Base-by-base conservation (phyloP, 495 filamentous ascomycete species). In the Penicillium flavigenum region DNA sequence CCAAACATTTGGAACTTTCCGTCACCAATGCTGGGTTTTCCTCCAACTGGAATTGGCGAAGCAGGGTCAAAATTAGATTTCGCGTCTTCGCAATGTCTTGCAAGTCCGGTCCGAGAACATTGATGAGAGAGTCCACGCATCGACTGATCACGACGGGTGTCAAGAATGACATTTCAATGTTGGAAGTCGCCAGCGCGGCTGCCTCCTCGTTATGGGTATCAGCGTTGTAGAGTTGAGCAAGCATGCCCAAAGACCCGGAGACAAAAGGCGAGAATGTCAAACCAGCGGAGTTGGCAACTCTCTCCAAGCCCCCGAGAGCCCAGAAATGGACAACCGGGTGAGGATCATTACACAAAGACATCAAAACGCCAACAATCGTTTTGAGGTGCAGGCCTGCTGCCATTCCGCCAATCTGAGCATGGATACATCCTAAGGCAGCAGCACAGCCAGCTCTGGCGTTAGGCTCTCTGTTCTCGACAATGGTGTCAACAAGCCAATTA, bases 321-420 rank as follows among this genome's bases (percentile, higher is more conserved):
- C 92, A 98, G 69, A 89, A 95, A 69, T 99, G 94, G 1, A 99
- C 94, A 0, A 87, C 88, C 0, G 94, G 93, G 60, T 97, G 93
- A n/a, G 94, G 90, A 66, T 99, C 94, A 63, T 89, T 95, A 71
- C 91, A 90, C 7, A 99, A 76, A 20, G 93, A 97, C 89, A 97
- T 93, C 20, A 99, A 72, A 34, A 99, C 91, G 17, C 91, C 89
- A 36, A 96, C 84, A 49, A 99, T 97, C 8, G 90, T 96, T 74
- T 97, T 98, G 14, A 99, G 76, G 69, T 99, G 94, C 63, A 91
- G 88, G n/a, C 92, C 91, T 50, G 94, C 94, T 55, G 95, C 95
- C 92, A 99, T 98, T 60, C 94, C 94, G 54, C 94, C 94, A 31
- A 98, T 89, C 68, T 96, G 90, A 2, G 91, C 86, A 71, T 98